A percentile compares a stretch with the other conserved stretches of the same genome.
Evolutionary conservation across 2,329 filamentous ascomycete species (phyloP).

Genomic region (Elsinoe fawcettii): DNA sequence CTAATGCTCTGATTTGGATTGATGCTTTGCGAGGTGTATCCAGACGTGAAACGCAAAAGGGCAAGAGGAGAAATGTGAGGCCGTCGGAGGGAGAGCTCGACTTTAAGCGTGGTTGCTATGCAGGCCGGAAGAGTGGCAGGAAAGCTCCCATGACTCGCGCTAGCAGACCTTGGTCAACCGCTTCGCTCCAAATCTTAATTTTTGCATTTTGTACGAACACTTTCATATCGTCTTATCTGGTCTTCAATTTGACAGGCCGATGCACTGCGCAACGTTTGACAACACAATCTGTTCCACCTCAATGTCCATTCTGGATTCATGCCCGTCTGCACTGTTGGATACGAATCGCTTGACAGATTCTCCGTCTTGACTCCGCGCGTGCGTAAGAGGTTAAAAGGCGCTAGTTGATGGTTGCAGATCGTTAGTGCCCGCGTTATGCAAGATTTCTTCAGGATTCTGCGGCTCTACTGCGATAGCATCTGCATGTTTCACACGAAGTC

Average conservation of each 20-base stretch:
- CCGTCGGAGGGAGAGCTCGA: neutral
- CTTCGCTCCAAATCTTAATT: neutral
- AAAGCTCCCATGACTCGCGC: slow-evolving; percentile 9
- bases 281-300: neutral
- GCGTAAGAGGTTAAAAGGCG: slow-evolving; percentile 11
- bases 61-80: neutral
- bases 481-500: slow-evolving; percentile 3
- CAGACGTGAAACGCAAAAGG: neutral
- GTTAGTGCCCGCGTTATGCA: neutral
- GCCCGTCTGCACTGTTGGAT: neutral
- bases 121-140: slow-evolving; percentile 4
- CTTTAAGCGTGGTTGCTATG: slow-evolving; percentile 11
- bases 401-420: slow-evolving; percentile 9
- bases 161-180: neutral
- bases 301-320: neutral
- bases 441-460: neutral
- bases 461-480: neutral
- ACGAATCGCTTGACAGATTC: neutral
- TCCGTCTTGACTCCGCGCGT: slow-evolving; percentile 3
- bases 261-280: neutral
- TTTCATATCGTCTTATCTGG: neutral
- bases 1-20: neutral
- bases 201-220: neutral
- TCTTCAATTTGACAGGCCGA: neutral
- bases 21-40: neutral